phyloP scores from a whole-genome alignment of 208 protist genomes.

The Naegleria fowleri region DNA sequence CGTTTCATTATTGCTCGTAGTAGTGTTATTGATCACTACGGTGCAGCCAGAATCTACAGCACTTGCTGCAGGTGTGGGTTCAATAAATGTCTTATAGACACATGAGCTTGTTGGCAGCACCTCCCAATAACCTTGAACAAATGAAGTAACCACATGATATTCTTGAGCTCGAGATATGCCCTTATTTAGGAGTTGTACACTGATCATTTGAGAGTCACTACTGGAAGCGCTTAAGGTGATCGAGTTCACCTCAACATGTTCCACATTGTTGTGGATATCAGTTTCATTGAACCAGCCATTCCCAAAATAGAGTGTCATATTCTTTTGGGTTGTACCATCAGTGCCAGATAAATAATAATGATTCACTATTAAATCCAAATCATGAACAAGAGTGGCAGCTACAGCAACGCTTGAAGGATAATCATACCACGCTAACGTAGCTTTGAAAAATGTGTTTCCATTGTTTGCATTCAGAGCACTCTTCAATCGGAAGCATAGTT shows the following conservation, averaged over 20 bases:
- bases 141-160: background rate
- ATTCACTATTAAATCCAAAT: background rate
- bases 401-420: slow-evolving; percentile 34
- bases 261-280: background rate
- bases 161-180: background rate
- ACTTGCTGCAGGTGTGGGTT: too few relatives aligned
- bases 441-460: slow-evolving; percentile 43
- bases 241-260: background rate
- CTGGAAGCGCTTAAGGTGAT: background rate
- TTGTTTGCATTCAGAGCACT: background rate
- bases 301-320: background rate
- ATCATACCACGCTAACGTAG: slow-evolving; percentile 72
- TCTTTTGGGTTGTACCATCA: background rate
- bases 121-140: background rate
- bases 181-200: background rate
- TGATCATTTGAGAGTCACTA: background rate
- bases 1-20: background rate
- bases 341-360: background rate
- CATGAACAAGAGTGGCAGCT: background rate
- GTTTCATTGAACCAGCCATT: background rate
- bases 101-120: background rate
- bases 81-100: background rate
- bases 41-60: too few relatives aligned
- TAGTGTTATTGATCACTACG: background rate
- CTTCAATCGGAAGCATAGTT: background rate